Conservation (phyloP, 2,329 filamentous ascomycete species). For the Botryosphaeria agaves region DNA sequence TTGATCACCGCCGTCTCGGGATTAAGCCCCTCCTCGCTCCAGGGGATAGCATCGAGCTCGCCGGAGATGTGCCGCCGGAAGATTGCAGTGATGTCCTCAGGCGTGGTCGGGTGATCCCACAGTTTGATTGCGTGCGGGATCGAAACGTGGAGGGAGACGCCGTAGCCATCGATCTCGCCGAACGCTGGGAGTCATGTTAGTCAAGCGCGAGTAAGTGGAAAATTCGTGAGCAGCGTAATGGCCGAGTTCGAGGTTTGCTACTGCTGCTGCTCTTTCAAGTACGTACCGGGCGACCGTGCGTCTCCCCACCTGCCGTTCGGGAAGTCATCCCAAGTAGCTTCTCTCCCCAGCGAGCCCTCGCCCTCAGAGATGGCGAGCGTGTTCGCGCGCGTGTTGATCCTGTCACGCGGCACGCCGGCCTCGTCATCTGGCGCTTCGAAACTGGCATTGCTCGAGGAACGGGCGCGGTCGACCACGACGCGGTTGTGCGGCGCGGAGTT, state of each 20-base stretch:
- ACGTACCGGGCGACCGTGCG: constrained; percentile 51
- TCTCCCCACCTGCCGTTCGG: constrained; percentile 95
- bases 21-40: constrained; percentile 79
- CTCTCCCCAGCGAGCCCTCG: constrained; percentile 70
- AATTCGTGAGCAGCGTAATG: too few species aligned
- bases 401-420: constrained; percentile 56
- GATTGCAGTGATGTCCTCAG: constrained; percentile 56
- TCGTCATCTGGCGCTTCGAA: constrained; percentile 58
- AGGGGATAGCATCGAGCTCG: constrained; percentile 66
- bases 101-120: constrained; percentile 63
- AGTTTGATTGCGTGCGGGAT: constrained; percentile 66
- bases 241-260: too few species aligned
- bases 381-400: constrained; percentile 59
- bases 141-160: constrained; percentile 83
- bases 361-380: constrained; percentile 90
- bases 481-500: constrained; percentile 75
- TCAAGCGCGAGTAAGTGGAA: too few species aligned
- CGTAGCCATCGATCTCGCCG: constrained; percentile 95
- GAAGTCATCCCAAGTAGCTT: constrained; percentile 98
- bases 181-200: constrained; percentile 38
- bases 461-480: constrained; percentile 56
- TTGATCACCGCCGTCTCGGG: constrained; percentile 74
- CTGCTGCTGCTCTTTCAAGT: too few species aligned
- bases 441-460: constrained; percentile 29
- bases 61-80: constrained; percentile 73